phyloP scores from a whole-genome alignment of 2,329 filamentous ascomycete genomes.

The Corynespora cassiicola region DNA sequence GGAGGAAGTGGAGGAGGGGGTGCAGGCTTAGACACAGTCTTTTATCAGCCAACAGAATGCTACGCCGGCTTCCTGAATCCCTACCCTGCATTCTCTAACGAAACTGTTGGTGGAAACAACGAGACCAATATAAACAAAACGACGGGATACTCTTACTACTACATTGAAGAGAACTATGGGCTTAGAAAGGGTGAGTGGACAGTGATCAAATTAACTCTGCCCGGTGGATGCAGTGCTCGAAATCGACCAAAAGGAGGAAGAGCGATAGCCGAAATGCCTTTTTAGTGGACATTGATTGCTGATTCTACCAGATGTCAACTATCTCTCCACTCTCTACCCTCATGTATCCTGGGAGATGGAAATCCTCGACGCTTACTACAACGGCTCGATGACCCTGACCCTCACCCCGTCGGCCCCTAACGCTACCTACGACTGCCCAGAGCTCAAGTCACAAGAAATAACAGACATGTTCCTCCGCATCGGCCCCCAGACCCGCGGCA shows the following conservation, averaged over 20 bases:
- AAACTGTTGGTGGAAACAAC: slow-evolving; percentile 4
- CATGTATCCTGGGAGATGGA: slow-evolving; percentile 9
- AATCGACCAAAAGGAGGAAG: no score
- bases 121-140: slow-evolving; percentile 1
- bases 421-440: slow-evolving; percentile 31
- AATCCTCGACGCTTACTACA: slow-evolving; percentile 16
- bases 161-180: no score
- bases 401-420: slow-evolving; percentile 10
- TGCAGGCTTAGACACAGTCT: slow-evolving; percentile 1
- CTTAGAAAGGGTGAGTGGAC: no score
- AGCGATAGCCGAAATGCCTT: no score
- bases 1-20: slow-evolving; percentile 7
- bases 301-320: slow-evolving; percentile 1
- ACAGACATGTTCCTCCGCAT: slow-evolving; percentile 9
- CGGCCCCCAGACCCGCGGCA: slow-evolving; percentile 3
- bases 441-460: slow-evolving; percentile 6
- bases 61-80: slow-evolving; percentile 2
- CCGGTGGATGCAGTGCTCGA: slow-evolving; percentile 8
- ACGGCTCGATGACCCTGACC: slow-evolving; percentile 9
- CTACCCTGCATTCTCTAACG: no score
- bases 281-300: slow-evolving; percentile 6
- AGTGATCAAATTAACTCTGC: no score
- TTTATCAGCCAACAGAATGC: slow-evolving; percentile 7
- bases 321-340: slow-evolving; percentile 6
- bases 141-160: slow-evolving; percentile 2